Evolutionary conservation across 805 yeast species (phyloP), one percentile per base, ranked within the genome.

Genomic region (Hanseniaspora occidentalis): DNA sequence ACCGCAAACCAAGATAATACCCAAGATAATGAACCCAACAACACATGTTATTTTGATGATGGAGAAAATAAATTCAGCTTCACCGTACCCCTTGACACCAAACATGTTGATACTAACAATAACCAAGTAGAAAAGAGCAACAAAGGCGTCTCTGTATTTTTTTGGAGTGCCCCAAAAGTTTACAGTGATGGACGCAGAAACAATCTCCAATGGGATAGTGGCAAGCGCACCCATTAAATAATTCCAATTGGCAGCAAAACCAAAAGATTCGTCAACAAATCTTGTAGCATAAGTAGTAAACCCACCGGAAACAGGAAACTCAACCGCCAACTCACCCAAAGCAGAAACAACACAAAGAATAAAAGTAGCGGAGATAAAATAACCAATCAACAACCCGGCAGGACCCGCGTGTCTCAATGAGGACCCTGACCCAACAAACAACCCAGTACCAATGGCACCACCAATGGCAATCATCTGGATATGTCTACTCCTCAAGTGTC

Each of bases 381-480:
- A 70, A 47, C 77, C 77, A 35, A 75, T 66, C 44, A 75, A 50
- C n/a, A 76, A 52, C 40, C 75, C 70, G 1, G 79, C 84, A 13
- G 85, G 84, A 31, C 85, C 85, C 46, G 80, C 81, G 24, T 75
- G 69, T 39, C 67, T 50, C 43, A 79, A 61, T 3, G 81, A 74
- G 8, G 63, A 61, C 45, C 84, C 85, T 19, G 82, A 70, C 52
- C 84, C 84, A 39, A 82, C 79, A 48, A 82, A 75, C 42, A 81
- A 62, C 54, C 89, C 92, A 21, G 84, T 76, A 57, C 85, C 84
- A 46, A 79, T 75, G 45, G 78, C 69, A 50, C 84, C 83, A 45
- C 82, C 85, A 41, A 79, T 68, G 29, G 84, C 78, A 45, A 77
- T 73, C 77, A 77, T 72, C 56, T 75, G 80, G 61, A 62, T 65